Base-by-base conservation (phyloP, 129 eudicot genomes). In the Centella asiatica region DNA sequence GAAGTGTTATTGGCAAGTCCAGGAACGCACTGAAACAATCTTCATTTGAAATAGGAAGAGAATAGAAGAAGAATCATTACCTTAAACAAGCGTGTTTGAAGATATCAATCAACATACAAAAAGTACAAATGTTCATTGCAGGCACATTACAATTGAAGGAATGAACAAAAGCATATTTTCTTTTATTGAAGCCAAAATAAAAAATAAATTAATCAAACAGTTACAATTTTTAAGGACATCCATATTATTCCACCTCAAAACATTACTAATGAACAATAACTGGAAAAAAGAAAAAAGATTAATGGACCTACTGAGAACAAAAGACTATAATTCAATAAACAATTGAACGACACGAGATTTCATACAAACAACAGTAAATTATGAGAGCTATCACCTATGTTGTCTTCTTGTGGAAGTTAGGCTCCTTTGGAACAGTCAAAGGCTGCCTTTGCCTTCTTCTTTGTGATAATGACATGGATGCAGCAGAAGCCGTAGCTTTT, bases 391-490 rank as follows among this genome's bases (percentile, higher is more conserved):
- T 52, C 15, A 2, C 58, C 37, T 81, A 78, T 37, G 64, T 66
- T 15, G 54, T 17, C 13, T 71, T 80, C 65, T 46, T 73, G 66
- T 65, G 27, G 64, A 87, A 83, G 36, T 80, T 78, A 36, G 90
- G 87, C 55, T 79, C 77, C 73, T 67, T 81, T 31, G 83, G 69
- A 56, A 77, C 50, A 4, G 95, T 86, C 25, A 77, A 14, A 13
- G 82, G 73, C 56, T 9, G 4, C 39, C 5, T 34, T 34, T 34
- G 4, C 9, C 60, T 69, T 46, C 69, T 85, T 76, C 79, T 77
- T 17, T 57, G 68, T 60, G 80, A 74, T 58, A 69, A 69, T 42
- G 79, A 46, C 59, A 73, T 75, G 60, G 74, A 57, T 61, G 78
- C 72, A 34, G 76, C 61, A 65, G 46, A 46, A 54, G 55, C 68